Evolutionary conservation across 176 grass and related monocot species (phyloP).

Genomic region (Thinopyrum elongatum): DNA sequence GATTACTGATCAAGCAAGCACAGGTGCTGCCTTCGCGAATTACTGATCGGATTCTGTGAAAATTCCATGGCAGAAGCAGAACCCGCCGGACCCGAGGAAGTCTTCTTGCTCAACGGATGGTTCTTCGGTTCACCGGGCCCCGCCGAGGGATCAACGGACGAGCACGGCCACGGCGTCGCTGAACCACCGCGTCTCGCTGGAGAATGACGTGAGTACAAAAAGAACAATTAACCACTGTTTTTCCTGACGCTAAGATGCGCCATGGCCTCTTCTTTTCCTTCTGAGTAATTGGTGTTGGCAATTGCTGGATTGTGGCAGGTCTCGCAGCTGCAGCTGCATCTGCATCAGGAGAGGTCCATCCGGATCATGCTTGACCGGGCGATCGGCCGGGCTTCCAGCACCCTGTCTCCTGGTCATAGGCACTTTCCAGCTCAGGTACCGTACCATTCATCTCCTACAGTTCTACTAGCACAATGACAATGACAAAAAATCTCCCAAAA

Average conservation of each 20-base stretch:
- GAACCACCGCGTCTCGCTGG: slow-evolving; percentile 75
- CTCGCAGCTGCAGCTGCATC: slow-evolving; percentile 72
- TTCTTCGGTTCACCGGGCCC: slow-evolving; percentile 6
- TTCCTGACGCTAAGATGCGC: neutral
- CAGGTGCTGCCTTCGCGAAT: slow-evolving; percentile 7
- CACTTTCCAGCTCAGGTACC: slow-evolving; percentile 81
- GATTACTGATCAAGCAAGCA: neutral
- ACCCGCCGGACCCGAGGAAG: slow-evolving; percentile 34
- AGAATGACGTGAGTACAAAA: slow-evolving; percentile 73
- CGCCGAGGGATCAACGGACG: slow-evolving; percentile 27
- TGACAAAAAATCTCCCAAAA: neutral
- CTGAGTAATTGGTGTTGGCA: neutral
- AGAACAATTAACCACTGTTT: neutral
- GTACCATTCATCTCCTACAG: slow-evolving; percentile 15
- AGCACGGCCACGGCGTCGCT: slow-evolving; percentile 50
- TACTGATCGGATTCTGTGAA: neutral
- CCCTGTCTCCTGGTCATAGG: slow-evolving; percentile 79
- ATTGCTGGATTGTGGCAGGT: slow-evolving; percentile 55
- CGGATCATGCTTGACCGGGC: slow-evolving; percentile 77
- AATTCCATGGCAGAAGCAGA: slow-evolving; percentile 28
- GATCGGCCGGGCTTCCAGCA: slow-evolving; percentile 85
- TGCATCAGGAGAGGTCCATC: slow-evolving; percentile 90
- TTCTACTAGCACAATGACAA: neutral
- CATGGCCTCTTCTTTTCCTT: neutral
- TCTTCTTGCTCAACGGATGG: slow-evolving; percentile 22